These are phyloP conservation scores for Tricholomella constricta DNA, from an alignment of 768 basidiomycete species.

Conservation along the genomic window DNA sequence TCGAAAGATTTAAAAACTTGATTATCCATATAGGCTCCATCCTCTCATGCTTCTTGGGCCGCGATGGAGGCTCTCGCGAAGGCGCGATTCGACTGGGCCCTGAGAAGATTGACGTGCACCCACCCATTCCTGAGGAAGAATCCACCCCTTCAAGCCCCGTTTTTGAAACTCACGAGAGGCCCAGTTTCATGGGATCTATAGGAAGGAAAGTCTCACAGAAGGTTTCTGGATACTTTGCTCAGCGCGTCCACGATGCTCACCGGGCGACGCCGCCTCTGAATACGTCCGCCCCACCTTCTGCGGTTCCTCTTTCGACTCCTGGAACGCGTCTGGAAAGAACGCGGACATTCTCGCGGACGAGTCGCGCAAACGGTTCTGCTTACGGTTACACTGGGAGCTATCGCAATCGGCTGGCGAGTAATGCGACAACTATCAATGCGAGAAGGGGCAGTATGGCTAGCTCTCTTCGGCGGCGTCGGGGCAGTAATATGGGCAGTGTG, in stretches of 20 bases:
- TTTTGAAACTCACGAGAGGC: slow-evolving; percentile 44
- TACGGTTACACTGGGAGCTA: slow-evolving; percentile 72
- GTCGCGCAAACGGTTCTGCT: slow-evolving; percentile 71
- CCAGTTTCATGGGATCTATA: slow-evolving; percentile 42
- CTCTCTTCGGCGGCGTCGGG: slow-evolving; percentile 52
- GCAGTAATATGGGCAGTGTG: slow-evolving; percentile 47
- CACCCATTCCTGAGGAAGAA: slow-evolving; percentile 71
- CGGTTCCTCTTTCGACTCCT: slow-evolving; percentile 49
- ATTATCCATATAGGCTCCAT: slow-evolving; percentile 62
- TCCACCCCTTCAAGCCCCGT: slow-evolving; percentile 46
- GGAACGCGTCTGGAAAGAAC: slow-evolving; percentile 44
- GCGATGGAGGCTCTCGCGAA: slow-evolving; percentile 87
- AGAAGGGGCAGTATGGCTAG: slow-evolving; percentile 59
- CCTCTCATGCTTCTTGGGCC: slow-evolving; percentile 85
- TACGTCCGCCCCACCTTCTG: slow-evolving; percentile 37
- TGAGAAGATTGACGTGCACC: slow-evolving; percentile 63
- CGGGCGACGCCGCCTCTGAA: slow-evolving; percentile 22
- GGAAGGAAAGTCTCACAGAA: slow-evolving; percentile 53
- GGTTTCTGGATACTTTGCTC: slow-evolving; percentile 62
- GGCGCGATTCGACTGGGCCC: slow-evolving; percentile 80
- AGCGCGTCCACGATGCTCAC: slow-evolving; percentile 47
- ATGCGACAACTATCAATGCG: slow-evolving; percentile 38
- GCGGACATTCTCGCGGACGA: slow-evolving; percentile 55
- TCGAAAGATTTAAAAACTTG: slow-evolving; percentile 5
- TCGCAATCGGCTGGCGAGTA: slow-evolving; percentile 57